A percentile compares a stretch with the other conserved stretches of the same genome.
Conservation (phyloP, 2,329 filamentous ascomycete genomes). For the Coccinonectria pachysandricola region DNA sequence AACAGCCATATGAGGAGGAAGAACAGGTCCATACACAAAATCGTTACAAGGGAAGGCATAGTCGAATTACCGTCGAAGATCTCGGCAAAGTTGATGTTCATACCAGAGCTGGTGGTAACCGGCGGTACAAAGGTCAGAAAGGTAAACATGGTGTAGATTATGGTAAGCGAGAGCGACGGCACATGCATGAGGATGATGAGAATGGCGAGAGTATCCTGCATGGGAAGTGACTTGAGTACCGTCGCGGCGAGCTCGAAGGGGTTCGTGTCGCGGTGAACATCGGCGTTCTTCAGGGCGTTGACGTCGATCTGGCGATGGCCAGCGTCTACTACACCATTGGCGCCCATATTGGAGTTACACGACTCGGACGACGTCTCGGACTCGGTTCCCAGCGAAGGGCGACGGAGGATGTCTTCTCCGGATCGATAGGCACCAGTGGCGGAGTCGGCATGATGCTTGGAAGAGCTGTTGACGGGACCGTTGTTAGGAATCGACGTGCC, state of each 20-base stretch:
- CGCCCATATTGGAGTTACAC: conserved; percentile 28
- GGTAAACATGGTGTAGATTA: conserved; percentile 87
- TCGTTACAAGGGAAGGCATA: conserved; percentile 75
- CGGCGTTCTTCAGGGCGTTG: conserved; percentile 56
- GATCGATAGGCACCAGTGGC: conserved; percentile 31
- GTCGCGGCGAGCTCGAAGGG: conserved; percentile 71
- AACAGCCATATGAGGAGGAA: conserved; percentile 81
- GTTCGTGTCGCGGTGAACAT: conserved; percentile 60
- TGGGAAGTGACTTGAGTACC: conserved; percentile 78
- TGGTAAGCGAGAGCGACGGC: conserved; percentile 74
- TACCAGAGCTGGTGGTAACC: conserved; percentile 63
- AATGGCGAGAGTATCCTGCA: conserved; percentile 92
- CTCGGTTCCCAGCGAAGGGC: conserved; percentile 39
- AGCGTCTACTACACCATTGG: conserved; percentile 31
- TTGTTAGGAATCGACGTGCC: conserved; percentile 20
- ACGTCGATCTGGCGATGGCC: conserved; percentile 59
- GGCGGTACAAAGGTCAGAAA: conserved; percentile 86
- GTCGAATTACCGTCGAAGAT: conserved; percentile 82
- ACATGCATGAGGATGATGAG: conserved; percentile 92
- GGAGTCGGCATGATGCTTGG: conserved; percentile 22
- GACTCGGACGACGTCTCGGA: conserved; percentile 49
- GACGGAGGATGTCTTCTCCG: conserved; percentile 31
- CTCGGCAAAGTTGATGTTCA: conserved; percentile 77
- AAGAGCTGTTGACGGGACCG: conserved; percentile 25
- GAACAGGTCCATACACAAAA: conserved; percentile 73